Base-by-base conservation (phyloP, 345 rosid species). In the Iberis pinnata region DNA sequence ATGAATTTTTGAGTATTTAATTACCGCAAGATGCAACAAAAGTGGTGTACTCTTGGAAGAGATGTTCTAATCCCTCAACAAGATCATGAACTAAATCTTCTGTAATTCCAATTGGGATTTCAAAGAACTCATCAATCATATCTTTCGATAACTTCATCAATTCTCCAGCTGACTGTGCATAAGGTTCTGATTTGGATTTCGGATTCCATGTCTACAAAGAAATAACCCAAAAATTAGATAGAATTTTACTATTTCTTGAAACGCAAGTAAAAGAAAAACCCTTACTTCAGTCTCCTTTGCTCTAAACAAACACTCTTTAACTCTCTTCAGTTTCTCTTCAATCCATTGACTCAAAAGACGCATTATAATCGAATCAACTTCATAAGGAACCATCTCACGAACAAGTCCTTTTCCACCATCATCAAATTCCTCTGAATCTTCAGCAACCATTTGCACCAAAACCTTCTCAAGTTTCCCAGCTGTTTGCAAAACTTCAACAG, bases 381-480 rank as follows among this genome's bases (percentile, higher is more conserved):
- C 96, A 24, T 79, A 90, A 0, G 95, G 98, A 12, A 65, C 63
- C 96, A 90, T 90, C 69, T 90, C 84, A 60, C 84, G 68, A 7
- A 90, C 81, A 14, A 87, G 78, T 2, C 69, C 67, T 58, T 79
- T 84, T n/a, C 96, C 98, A 33, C 98, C 98, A 58, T 84, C 96
- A 46, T 90, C 93, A 40, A 81, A 74, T n/a, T 84, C 98, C 14
- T 45, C 82, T 6, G 95, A 70, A 39, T 90, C 92, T 60, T 87
- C 88, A 15, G 78, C 95, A 52, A 84, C 82, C 89, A 87, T 81
- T 53, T 87, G 92, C 35, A 81, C 86, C 51, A 87, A 68, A 49
- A 76, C 57, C 43, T 87, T 90, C 59, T 90, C 98, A 1, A 90
- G 81, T 73, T 73, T 79, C 32, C 78, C 89, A 2, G 98, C 92